phyloP scores from a whole-genome alignment of 148 eudicot genomes.

The Hydrangea macrophylla region DNA sequence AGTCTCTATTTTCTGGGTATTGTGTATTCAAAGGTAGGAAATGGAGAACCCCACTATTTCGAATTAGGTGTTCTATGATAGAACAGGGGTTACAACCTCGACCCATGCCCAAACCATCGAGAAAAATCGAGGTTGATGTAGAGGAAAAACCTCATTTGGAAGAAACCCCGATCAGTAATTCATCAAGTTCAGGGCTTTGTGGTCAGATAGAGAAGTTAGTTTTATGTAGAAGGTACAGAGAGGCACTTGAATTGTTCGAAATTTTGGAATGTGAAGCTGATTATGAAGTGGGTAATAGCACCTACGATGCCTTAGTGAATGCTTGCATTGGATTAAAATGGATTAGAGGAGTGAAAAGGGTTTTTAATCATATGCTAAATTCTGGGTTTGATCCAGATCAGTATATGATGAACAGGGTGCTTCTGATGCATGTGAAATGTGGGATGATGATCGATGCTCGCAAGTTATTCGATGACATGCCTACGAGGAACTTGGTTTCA shows the following conservation, averaged over 20 bases:
- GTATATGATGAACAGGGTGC: slow-evolving; percentile 72
- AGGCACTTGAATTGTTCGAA: slow-evolving; percentile 79
- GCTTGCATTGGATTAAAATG: slow-evolving; percentile 74
- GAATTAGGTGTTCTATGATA: slow-evolving; percentile 30
- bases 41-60: slow-evolving; percentile 23
- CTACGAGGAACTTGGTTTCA: slow-evolving; percentile 56
- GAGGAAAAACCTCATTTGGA: slow-evolving; percentile 20
- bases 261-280: slow-evolving; percentile 55
- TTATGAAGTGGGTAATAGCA: slow-evolving; percentile 31
- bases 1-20: slow-evolving; percentile 19
- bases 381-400: slow-evolving; percentile 54
- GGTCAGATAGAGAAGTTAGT: slow-evolving; percentile 64
- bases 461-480: slow-evolving; percentile 72
- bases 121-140: slow-evolving; percentile 14
- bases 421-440: slow-evolving; percentile 79
- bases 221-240: slow-evolving; percentile 39
- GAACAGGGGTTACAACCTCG: slow-evolving; percentile 52
- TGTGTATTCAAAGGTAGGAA: slow-evolving; percentile 21
- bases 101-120: slow-evolving; percentile 43
- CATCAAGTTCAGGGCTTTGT: slow-evolving; percentile 31
- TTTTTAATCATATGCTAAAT: slow-evolving; percentile 45
- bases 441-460: slow-evolving; percentile 79
- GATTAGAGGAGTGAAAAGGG: slow-evolving; percentile 69
- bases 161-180: slow-evolving; percentile 9
- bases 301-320: slow-evolving; percentile 67